These are phyloP conservation scores for Neckera pumila DNA, from an alignment of 225 moss, liverwort and hornwort genomes.

Conservation along the genomic window DNA sequence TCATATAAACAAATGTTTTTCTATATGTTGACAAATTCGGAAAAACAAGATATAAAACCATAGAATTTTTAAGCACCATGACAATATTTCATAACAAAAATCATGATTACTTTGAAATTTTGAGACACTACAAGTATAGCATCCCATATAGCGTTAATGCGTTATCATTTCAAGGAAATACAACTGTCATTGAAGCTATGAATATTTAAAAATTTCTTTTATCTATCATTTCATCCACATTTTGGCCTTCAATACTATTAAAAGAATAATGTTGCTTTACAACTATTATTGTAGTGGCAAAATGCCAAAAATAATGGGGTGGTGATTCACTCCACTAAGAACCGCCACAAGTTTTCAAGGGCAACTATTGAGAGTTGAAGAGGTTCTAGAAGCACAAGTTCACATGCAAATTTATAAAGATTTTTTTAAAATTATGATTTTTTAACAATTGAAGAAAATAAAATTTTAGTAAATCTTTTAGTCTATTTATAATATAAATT, in stretches of 20 bases:
- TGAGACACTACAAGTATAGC: not conserved
- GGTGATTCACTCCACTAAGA: accelerated
- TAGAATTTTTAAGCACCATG: not conserved
- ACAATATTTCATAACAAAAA: not conserved
- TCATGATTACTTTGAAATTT: not conserved
- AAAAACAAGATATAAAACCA: not conserved
- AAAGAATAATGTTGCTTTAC: not conserved
- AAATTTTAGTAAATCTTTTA: not conserved
- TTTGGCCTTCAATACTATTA: not conserved
- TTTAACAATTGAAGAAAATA: not conserved
- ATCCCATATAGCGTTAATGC: not conserved
- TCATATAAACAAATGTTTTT: not conserved
- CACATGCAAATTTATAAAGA: not conserved
- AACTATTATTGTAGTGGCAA: not conserved
- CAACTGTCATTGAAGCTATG: not conserved
- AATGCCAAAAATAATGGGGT: not conserved
- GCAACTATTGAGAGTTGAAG: not conserved
- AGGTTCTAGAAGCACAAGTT: not conserved
- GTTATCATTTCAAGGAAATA: not conserved
- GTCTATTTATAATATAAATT: accelerated
- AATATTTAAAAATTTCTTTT: not conserved
- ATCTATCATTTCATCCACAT: not conserved
- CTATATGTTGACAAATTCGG: not conserved
- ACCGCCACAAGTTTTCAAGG: accelerated
- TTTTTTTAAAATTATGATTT: accelerated